These are phyloP conservation scores for Acidiella bohemica DNA, from an alignment of 495 filamentous ascomycete genomes.

Conservation along the genomic window DNA sequence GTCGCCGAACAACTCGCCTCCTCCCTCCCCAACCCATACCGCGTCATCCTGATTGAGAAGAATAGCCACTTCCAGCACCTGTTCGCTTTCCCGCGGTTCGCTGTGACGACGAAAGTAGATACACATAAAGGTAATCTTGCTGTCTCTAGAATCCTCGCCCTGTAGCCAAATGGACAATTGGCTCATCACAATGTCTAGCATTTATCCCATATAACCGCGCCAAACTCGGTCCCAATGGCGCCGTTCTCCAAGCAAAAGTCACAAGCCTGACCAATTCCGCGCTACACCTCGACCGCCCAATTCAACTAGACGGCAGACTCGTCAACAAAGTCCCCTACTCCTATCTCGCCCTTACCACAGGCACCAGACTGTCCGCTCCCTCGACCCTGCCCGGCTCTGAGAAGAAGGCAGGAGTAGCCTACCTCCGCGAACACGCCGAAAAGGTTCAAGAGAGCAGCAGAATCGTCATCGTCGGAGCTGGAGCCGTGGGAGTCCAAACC, in stretches of 20 bases:
- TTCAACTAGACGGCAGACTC: slow-evolving; percentile 1
- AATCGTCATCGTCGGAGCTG: slow-evolving; percentile 46
- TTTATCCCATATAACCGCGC: slow-evolving; percentile 37
- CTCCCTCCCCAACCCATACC: too few relatives aligned
- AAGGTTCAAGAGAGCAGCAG: slow-evolving; percentile 30
- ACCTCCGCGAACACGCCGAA: slow-evolving; percentile 12
- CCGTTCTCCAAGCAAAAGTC: slow-evolving; percentile 24
- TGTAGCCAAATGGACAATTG: too few relatives aligned
- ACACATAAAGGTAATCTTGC: too few relatives aligned
- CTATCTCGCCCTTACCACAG: slow-evolving; percentile 2
- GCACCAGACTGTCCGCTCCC: slow-evolving; percentile 9
- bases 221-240: slow-evolving; percentile 16
- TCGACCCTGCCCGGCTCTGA: slow-evolving; percentile 13
- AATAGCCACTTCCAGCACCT: slow-evolving; percentile 47
- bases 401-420: slow-evolving; percentile 8
- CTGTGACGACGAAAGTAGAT: slow-evolving; percentile 28
- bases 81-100: slow-evolving; percentile 41
- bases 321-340: neutral
- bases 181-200: too few relatives aligned
- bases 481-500: slow-evolving; percentile 48
- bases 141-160: too few relatives aligned
- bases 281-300: slow-evolving; percentile 5
- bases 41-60: slow-evolving; percentile 42
- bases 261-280: slow-evolving; percentile 1
- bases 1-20: too few relatives aligned